A percentile compares a stretch with the other conserved stretches of the same genome.
phyloP scores from a whole-genome alignment of 805 yeast genomes.

The Suhomyces faveliae region DNA sequence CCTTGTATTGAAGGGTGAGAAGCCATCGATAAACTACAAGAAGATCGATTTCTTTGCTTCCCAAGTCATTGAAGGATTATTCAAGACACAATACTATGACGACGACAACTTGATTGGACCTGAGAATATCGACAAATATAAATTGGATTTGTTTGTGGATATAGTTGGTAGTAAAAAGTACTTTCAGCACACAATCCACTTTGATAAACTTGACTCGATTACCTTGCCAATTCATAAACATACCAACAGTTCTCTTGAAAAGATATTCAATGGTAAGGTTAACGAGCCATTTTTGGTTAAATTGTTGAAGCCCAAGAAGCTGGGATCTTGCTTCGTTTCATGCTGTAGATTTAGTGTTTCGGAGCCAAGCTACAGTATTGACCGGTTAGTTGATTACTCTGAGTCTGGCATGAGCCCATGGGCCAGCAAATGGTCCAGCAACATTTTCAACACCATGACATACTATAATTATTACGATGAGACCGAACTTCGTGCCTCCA shows the following conservation, averaged over 20 bases:
- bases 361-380: conserved; percentile 37
- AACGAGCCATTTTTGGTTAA: conserved; percentile 35
- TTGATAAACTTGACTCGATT: conserved; percentile 28
- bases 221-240: conserved; percentile 27
- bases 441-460: conserved; percentile 29
- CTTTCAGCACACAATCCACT: conserved; percentile 32
- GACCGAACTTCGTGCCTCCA: conserved; percentile 23
- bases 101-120: conserved; percentile 17
- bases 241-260: conserved; percentile 15
- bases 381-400: conserved; percentile 21
- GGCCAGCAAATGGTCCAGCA: conserved; percentile 34
- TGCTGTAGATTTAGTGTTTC: conserved; percentile 31
- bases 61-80: conserved; percentile 35
- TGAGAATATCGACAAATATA: conserved; percentile 23
- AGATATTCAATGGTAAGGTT: conserved; percentile 25
- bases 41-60: conserved; percentile 38
- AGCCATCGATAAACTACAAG: conserved; percentile 33
- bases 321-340: conserved; percentile 33
- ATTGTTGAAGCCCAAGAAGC: conserved; percentile 36
- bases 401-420: conserved; percentile 32
- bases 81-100: conserved; percentile 20
- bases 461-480: conserved; percentile 37
- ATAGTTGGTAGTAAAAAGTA: conserved; percentile 39
- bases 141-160: conserved; percentile 38
- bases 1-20: conserved; percentile 35